Conservation (phyloP, 768 basidiomycete species). For the Suillus variegatus region DNA sequence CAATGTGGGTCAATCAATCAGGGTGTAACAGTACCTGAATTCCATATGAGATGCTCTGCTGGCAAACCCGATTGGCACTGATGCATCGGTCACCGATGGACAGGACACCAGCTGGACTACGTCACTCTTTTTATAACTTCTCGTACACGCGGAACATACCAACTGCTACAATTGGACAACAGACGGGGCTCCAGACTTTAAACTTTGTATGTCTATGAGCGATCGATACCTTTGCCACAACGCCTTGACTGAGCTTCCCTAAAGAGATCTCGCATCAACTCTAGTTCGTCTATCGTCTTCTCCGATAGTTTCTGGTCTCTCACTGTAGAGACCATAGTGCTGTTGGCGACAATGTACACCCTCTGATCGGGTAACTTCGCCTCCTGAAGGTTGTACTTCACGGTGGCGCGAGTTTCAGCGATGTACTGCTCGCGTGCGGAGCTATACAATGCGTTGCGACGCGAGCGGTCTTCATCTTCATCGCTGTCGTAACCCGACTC, state of each 20-base stretch:
- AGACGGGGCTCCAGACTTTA: background rate
- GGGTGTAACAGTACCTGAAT: conserved; percentile 6
- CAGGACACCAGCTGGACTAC: conserved; percentile 41
- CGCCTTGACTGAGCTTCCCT: conserved; percentile 16
- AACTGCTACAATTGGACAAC: background rate
- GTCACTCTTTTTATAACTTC: background rate
- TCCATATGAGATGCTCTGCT: conserved; percentile 43
- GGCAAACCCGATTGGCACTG: conserved; percentile 42
- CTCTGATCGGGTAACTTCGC: conserved; percentile 21
- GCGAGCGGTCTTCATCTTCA: conserved; percentile 16
- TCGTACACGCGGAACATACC: background rate
- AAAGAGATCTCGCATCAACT: conserved; percentile 16
- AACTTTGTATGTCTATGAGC: background rate
- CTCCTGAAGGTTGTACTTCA: conserved; percentile 16
- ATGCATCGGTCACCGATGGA: conserved; percentile 47
- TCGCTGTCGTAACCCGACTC: conserved; percentile 14
- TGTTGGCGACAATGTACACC: conserved; percentile 24
- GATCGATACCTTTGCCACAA: background rate
- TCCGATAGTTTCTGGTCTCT: conserved; percentile 12
- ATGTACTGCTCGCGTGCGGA: conserved; percentile 24
- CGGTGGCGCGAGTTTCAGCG: conserved; percentile 17
- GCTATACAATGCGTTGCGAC: conserved; percentile 10
- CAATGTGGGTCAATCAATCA: conserved; percentile 3
- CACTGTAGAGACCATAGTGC: conserved; percentile 14
- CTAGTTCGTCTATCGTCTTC: conserved; percentile 18